A percentile compares a stretch with the other conserved stretches of the same genome.
phyloP scores from a whole-genome alignment of 495 filamentous ascomycete species.

The Penicillium desertorum region DNA sequence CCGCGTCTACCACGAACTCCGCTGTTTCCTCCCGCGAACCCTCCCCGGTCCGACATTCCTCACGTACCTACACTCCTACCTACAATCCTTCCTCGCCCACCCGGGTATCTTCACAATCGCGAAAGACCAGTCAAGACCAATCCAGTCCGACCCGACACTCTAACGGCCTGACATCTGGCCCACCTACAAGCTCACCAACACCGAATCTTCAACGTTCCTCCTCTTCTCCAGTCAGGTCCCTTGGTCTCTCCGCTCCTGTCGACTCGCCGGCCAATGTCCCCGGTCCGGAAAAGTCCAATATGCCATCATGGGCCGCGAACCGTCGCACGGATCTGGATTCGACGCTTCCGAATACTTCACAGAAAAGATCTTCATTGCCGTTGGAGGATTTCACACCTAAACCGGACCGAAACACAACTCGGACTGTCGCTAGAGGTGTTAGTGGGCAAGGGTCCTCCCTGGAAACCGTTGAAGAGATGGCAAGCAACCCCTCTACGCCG shows the following conservation, averaged over 20 bases:
- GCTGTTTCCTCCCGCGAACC: constrained; percentile 51
- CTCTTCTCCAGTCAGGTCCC: constrained; percentile 60
- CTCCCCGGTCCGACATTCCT: constrained; percentile 45
- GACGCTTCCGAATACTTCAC: constrained; percentile 44
- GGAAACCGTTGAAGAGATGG: constrained; percentile 88
- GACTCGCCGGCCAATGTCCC: constrained; percentile 61
- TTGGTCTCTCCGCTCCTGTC: constrained; percentile 49
- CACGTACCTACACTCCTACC: constrained; percentile 35
- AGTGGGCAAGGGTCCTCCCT: constrained; percentile 68
- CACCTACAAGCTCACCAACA: constrained; percentile 52
- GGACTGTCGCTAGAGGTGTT: constrained; percentile 55
- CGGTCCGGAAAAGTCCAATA: constrained; percentile 62
- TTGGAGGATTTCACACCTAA: constrained; percentile 36
- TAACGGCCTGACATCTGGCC: constrained; percentile 40
- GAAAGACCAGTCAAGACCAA: constrained; percentile 68
- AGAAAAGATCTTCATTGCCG: constrained; percentile 36
- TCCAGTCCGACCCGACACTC: constrained; percentile 59
- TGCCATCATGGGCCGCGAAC: constrained; percentile 58
- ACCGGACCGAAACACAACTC: constrained; percentile 36
- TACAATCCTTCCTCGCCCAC: constrained; percentile 32
- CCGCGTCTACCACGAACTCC: constrained; percentile 43
- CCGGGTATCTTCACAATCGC: constrained; percentile 52
- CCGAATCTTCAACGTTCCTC: constrained; percentile 64
- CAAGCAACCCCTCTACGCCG: constrained; percentile 76
- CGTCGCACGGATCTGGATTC: constrained; percentile 42